phyloP scores from a whole-genome alignment of 495 filamentous ascomycete species.

The Clohesyomyces aquaticus region DNA sequence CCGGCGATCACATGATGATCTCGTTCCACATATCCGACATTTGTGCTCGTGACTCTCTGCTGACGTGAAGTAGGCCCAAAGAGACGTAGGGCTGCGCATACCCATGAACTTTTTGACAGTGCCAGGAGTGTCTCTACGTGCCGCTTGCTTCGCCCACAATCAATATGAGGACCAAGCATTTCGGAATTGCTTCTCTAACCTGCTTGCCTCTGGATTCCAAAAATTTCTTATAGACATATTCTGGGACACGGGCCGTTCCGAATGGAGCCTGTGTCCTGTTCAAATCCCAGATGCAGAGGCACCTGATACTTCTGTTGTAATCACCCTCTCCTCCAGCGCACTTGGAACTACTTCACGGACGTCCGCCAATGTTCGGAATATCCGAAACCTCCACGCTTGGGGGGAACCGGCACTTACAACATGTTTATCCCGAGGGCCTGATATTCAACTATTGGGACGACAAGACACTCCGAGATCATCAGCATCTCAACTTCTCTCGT shows the following conservation, averaged over 20 bases:
- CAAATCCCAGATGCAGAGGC: conserved; percentile 26
- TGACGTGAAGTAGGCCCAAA: conserved; percentile 53
- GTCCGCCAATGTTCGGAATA: not conserved
- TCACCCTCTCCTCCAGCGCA: not conserved
- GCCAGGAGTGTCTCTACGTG: conserved; percentile 58
- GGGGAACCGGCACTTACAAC: not conserved
- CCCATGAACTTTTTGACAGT: conserved; percentile 65
- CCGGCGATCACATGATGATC: conserved; percentile 6
- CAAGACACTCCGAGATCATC: not conserved
- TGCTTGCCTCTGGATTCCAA: conserved; percentile 62
- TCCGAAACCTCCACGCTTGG: not conserved
- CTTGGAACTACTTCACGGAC: not conserved
- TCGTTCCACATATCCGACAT: not conserved
- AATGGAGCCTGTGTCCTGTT: conserved; percentile 66
- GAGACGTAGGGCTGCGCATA: conserved; percentile 62
- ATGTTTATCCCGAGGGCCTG: not conserved
- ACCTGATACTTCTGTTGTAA: not conserved
- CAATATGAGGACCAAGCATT: conserved; percentile 54
- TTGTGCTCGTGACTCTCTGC: not conserved
- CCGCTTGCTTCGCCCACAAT: conserved; percentile 62
- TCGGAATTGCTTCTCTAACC: conserved; percentile 62
- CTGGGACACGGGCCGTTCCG: conserved; percentile 58
- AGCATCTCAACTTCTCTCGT: not conserved
- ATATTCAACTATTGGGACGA: not conserved
- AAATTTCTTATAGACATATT: conserved; percentile 66